These are phyloP conservation scores for Paramecium sonneborni DNA, from an alignment of 73 alveolate genomes.

Conservation along the genomic window DNA sequence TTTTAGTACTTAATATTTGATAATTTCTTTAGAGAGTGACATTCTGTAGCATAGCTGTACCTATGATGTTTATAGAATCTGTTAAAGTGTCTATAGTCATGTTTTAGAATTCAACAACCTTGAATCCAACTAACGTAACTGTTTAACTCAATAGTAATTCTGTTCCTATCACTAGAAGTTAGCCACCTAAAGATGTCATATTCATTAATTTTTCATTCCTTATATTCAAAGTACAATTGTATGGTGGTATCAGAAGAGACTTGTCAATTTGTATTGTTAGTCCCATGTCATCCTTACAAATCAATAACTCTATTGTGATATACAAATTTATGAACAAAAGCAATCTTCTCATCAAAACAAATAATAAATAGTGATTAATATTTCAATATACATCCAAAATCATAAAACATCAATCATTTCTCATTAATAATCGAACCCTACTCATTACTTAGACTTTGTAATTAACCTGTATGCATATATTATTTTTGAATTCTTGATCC, in stretches of 20 bases:
- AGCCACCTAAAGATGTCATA: slow-evolving; percentile 22
- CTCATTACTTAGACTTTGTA: neutral
- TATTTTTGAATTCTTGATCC: neutral
- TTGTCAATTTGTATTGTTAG: neutral
- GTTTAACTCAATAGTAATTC: neutral
- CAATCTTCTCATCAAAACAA: slow-evolving; percentile 40
- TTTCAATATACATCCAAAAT: slow-evolving; percentile 22
- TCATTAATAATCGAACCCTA: neutral
- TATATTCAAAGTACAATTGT: neutral
- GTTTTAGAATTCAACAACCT: neutral
- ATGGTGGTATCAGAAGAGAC: neutral
- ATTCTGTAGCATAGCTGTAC: neutral
- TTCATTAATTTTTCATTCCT: neutral
- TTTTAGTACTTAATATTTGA: neutral
- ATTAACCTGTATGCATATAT: too few relatives aligned
- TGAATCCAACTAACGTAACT: neutral
- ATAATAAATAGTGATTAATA: neutral
- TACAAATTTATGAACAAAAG: slow-evolving; percentile 6
- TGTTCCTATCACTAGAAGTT: neutral
- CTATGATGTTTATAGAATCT: neutral
- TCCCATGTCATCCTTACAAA: neutral
- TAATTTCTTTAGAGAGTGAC: neutral
- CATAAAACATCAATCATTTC: slow-evolving; percentile 9
- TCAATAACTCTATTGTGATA: neutral
- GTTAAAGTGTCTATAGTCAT: neutral